These are phyloP conservation scores for Stephanodiscus triporus DNA, from an alignment of 108 stramenopile species.

Conservation along the genomic window DNA sequence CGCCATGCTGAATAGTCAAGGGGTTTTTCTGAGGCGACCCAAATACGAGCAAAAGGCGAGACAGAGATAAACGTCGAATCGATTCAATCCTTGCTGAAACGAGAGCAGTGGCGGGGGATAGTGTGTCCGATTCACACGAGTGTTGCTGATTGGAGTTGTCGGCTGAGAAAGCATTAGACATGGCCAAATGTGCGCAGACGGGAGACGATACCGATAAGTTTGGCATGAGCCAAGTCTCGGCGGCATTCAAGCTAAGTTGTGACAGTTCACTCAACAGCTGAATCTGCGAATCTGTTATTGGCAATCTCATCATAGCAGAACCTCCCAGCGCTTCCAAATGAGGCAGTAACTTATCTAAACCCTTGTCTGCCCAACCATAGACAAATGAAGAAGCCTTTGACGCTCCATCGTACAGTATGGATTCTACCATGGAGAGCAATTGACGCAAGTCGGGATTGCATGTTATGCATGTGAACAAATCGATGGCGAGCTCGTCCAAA, in stretches of 20 bases:
- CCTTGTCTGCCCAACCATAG: slow-evolving; percentile 14
- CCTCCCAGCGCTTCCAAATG: slow-evolving; percentile 27
- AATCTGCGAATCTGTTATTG: slow-evolving; percentile 23
- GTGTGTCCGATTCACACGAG: slow-evolving; percentile 10
- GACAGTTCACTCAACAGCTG: slow-evolving; percentile 26
- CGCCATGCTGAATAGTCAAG: slow-evolving; percentile 16
- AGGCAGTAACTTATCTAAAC: slow-evolving; percentile 7
- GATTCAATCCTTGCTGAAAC: slow-evolving; percentile 30
- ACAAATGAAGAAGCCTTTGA: slow-evolving; percentile 40
- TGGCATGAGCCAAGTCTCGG: slow-evolving; percentile 39
- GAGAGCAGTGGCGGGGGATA: slow-evolving; percentile 18
- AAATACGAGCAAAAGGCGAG: slow-evolving; percentile 35
- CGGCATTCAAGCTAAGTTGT: slow-evolving; percentile 12
- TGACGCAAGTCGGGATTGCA: slow-evolving; percentile 27
- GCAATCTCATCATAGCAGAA: slow-evolving; percentile 19
- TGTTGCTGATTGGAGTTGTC: neutral
- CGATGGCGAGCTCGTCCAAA: slow-evolving; percentile 44
- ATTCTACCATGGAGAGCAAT: slow-evolving; percentile 17
- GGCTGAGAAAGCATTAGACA: slow-evolving; percentile 6
- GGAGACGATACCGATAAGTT: slow-evolving; percentile 23
- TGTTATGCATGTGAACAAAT: slow-evolving; percentile 20
- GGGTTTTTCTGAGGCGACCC: slow-evolving; percentile 12
- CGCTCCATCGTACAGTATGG: slow-evolving; percentile 30
- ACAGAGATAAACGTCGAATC: slow-evolving; percentile 27
- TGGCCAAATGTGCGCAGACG: slow-evolving; percentile 19